These are phyloP conservation scores for Candida qinlingensis DNA, from an alignment of 805 yeast species.

Conservation along the genomic window DNA sequence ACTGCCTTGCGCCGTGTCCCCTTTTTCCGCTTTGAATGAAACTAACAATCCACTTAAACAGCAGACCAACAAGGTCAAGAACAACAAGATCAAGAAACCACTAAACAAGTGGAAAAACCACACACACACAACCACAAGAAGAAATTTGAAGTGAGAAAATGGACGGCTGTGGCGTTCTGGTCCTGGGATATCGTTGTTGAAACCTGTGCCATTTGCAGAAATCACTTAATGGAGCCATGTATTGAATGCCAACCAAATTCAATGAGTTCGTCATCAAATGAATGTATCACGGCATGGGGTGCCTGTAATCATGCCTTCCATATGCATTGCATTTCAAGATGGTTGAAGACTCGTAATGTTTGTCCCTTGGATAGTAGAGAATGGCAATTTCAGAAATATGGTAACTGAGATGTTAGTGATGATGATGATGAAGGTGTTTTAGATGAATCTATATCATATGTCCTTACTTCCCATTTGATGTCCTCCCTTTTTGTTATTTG, in stretches of 20 bases:
- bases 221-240: slow-evolving; percentile 97
- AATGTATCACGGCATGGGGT: slow-evolving; percentile 97
- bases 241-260: slow-evolving; percentile 91
- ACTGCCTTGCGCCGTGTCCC: no score
- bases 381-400: slow-evolving; percentile 76
- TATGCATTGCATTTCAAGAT: slow-evolving; percentile 90
- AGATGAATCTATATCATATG: neutral
- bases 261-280: slow-evolving; percentile 54
- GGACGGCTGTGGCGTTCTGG: slow-evolving; percentile 99
- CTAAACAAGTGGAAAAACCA: slow-evolving; percentile 1
- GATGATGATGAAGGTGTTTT: neutral
- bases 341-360: slow-evolving; percentile 92
- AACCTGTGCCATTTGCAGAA: slow-evolving; percentile 96
- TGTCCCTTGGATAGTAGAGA: slow-evolving; percentile 95
- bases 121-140: slow-evolving; percentile 37
- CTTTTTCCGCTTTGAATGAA: no score
- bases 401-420: slow-evolving; percentile 36
- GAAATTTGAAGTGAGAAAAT: slow-evolving; percentile 88
- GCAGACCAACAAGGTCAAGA: neutral
- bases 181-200: slow-evolving; percentile 97
- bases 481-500: neutral
- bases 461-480: neutral
- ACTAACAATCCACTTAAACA: no score
- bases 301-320: slow-evolving; percentile 98
- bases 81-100: slow-evolving; percentile 1